Evolutionary conservation across 768 basidiomycete species (phyloP), one percentile per base, ranked within the genome.

Genomic region (Amanita subjunquillea): DNA sequence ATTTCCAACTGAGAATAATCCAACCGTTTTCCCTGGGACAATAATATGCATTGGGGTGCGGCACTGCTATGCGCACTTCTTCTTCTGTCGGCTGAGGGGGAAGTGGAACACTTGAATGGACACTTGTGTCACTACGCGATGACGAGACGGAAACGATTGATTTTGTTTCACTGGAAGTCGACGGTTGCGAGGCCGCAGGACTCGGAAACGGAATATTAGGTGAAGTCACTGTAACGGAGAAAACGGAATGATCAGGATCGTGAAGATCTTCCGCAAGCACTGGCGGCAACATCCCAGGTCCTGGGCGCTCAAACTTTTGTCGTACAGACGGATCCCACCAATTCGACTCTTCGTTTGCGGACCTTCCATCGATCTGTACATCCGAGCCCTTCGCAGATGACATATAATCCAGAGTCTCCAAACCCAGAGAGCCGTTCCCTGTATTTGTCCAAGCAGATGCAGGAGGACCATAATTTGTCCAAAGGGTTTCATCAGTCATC

Each of bases 31-130:
- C 85, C 62, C 80, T 82, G 22, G 80, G 78, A 61, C 88, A 91
- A 62, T 86, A 92, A 63, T 87, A 87, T 12, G 86, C 87, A 58
- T 87, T 79, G 4, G 89, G 83, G 62, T 92, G 88, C 10, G 90
- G 89, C 29, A 87, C 73, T 29, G 87, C 75, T 13, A 74, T 77
- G n/a, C 74, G 76, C 5, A 83, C 70, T 58, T 89, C 85, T 34
- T 80, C 78, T 53, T 74, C 70, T n/a, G 80, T 72, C 1, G 83
- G 84, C 8, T 70, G 63, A 4, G 57, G 12, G 29, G 54, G 53
- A 49, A 70, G 60, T n/a, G 66, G 58, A 44, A 66, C 3, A 12
- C 29, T 43, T 22, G 50, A 15, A 43, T 20, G 34, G n/a, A 23
- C 34, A 22, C 34, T 48, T 23, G 10, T 29, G 22, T 50, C 48